Percentiles rank a stretch among this genome's conserved stretches.
Evolutionary conservation across 306 rosid species (phyloP).

Genomic region (Pyrus pyrifolia): DNA sequence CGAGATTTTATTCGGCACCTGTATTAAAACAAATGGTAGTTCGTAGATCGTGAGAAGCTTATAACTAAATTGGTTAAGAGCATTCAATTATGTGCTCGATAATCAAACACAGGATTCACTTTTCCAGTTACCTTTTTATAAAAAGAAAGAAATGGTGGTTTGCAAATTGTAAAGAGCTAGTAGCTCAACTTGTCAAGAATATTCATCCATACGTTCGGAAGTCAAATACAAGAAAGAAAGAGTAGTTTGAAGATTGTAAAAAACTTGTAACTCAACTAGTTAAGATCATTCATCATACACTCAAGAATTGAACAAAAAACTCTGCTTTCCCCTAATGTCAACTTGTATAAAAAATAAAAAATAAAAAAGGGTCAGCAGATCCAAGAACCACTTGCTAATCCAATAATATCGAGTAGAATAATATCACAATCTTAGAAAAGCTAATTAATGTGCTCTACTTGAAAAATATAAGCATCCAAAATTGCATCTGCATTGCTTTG

Average conservation of each 20-base stretch:
- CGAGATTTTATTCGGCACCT: neutral
- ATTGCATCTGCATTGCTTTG: slow-evolving; percentile 13
- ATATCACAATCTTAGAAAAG: slow-evolving; percentile 14
- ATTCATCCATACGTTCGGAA: too few relatives aligned
- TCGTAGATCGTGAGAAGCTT: neutral
- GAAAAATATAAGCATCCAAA: slow-evolving; percentile 1
- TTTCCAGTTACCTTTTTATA: too few relatives aligned
- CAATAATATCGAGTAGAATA: neutral
- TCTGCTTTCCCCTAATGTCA: too few relatives aligned
- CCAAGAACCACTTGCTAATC: slow-evolving; percentile 2
- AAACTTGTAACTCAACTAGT: too few relatives aligned
- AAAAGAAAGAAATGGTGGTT: neutral
- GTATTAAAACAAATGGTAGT: neutral
- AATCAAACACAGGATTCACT: neutral
- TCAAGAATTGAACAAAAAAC: too few relatives aligned
- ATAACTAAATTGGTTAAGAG: neutral
- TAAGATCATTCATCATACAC: too few relatives aligned
- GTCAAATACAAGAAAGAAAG: too few relatives aligned
- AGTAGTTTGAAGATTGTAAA: too few relatives aligned
- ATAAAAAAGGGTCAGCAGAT: neutral
- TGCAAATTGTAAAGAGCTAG: neutral
- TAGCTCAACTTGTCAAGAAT: too few relatives aligned
- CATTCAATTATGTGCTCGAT: neutral
- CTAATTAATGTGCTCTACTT: slow-evolving; percentile 20
- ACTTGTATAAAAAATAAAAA: neutral